A percentile compares a stretch with the other conserved stretches of the same genome.
Conservation (phyloP, 352 stramenopile species). For the Pythium volutum region DNA sequence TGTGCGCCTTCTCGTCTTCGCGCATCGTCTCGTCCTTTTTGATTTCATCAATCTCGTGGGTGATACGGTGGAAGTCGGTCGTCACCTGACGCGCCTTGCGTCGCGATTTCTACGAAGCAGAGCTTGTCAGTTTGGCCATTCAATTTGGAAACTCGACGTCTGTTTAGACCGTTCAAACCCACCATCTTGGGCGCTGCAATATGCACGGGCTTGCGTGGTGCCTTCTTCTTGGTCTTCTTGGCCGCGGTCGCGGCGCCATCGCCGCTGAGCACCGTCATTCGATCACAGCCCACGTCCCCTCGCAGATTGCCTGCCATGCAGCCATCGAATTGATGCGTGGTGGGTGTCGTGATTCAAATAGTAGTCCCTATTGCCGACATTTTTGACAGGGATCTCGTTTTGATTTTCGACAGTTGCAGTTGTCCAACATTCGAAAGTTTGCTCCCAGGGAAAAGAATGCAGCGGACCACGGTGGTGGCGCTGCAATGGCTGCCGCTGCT, state of each 20-base stretch:
- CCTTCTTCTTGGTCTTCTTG: constrained; percentile 54
- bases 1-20: constrained; percentile 27
- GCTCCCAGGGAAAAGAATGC: not conserved
- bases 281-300: not conserved
- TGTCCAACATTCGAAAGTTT: no score
- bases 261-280: constrained; percentile 8
- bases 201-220: constrained; percentile 45
- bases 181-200: constrained; percentile 53
- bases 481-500: not conserved
- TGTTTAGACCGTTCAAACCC: not conserved
- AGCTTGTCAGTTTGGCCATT: not conserved
- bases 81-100: constrained; percentile 70
- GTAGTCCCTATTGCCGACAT: constrained; percentile 7
- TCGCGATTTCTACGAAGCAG: constrained; percentile 55
- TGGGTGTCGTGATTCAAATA: constrained; percentile 2
- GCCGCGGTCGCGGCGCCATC: not conserved
- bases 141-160: not conserved
- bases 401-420: constrained; percentile 9
- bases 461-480: not conserved
- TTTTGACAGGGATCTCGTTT: not conserved
- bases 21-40: constrained; percentile 36
- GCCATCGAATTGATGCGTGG: constrained; percentile 1
- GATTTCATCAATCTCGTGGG: constrained; percentile 60
- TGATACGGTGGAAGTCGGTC: constrained; percentile 76
- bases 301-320: not conserved